Percentiles rank a stretch among this genome's conserved stretches.
Conservation (phyloP, 2,329 filamentous ascomycete species). For the Leptodontidium sp. region DNA sequence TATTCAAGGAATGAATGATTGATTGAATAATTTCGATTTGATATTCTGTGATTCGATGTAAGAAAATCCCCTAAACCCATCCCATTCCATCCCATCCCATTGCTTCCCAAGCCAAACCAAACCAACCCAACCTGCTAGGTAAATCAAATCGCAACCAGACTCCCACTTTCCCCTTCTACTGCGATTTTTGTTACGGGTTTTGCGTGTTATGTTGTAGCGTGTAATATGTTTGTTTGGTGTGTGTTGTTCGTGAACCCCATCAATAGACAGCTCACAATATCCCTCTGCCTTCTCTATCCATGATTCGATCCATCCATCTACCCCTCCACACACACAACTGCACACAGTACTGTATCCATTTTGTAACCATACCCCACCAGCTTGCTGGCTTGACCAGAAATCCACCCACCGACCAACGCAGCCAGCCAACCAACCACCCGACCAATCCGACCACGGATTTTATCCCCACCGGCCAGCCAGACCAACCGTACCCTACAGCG, state of each 20-base stretch:
- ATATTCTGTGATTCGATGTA: no score
- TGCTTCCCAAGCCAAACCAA: not conserved
- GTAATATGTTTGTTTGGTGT: not conserved
- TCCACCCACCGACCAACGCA: not conserved
- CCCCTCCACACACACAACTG: not conserved
- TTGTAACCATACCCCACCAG: not conserved
- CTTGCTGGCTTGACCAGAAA: not conserved
- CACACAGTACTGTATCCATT: not conserved
- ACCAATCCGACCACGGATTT: not conserved
- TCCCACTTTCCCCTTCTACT: not conserved
- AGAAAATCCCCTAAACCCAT: not conserved
- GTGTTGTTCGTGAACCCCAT: not conserved
- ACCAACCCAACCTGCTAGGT: not conserved
- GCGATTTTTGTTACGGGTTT: not conserved
- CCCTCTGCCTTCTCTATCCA: not conserved
- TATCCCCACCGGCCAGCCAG: not conserved
- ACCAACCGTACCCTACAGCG: not conserved
- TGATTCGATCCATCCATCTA: not conserved
- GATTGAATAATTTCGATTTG: not conserved
- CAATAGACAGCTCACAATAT: not conserved
- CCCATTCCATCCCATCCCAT: not conserved
- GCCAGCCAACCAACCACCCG: no score
- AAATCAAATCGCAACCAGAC: slow-evolving; percentile 4
- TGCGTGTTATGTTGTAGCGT: not conserved
- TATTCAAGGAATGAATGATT: not conserved